Percentiles rank a stretch among this genome's conserved stretches.
phyloP scores from a whole-genome alignment of 1,139 yeast species.

The Diutina ranongensis region DNA sequence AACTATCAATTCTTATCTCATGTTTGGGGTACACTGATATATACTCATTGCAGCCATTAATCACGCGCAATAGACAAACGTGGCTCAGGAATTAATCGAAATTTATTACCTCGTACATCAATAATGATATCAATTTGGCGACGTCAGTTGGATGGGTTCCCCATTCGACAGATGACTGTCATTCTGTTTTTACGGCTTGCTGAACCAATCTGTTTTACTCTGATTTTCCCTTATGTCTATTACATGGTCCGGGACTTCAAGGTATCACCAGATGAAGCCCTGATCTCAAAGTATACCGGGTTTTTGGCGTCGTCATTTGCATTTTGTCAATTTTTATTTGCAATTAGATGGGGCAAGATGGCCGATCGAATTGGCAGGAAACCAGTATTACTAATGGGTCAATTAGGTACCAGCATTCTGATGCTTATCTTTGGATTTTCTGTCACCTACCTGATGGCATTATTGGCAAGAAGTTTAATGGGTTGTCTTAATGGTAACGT shows the following conservation, averaged over 20 bases:
- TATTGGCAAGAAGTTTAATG: constrained; percentile 38
- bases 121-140: constrained; percentile 6
- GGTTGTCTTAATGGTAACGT: constrained; percentile 54
- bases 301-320: constrained; percentile 48
- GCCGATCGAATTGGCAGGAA: constrained; percentile 51
- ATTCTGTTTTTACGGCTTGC: constrained; percentile 37
- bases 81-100: too few species aligned
- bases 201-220: constrained; percentile 56
- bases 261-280: constrained; percentile 37
- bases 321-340: constrained; percentile 39
- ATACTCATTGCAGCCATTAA: too few species aligned
- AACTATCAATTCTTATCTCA: neutral
- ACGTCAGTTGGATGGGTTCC: constrained; percentile 29
- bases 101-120: neutral
- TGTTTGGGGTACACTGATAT: too few species aligned
- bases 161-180: constrained; percentile 37
- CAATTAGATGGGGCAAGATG: constrained; percentile 47
- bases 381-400: constrained; percentile 38
- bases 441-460: constrained; percentile 36
- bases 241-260: constrained; percentile 52
- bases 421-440: constrained; percentile 44
- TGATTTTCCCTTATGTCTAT: constrained; percentile 52
- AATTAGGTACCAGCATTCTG: constrained; percentile 37
- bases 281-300: constrained; percentile 47
- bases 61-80: too few species aligned